A percentile compares a stretch with the other conserved stretches of the same genome.
These are phyloP conservation scores for Pugionium dolabratum DNA, from an alignment of 345 rosid species.

Conservation along the genomic window DNA sequence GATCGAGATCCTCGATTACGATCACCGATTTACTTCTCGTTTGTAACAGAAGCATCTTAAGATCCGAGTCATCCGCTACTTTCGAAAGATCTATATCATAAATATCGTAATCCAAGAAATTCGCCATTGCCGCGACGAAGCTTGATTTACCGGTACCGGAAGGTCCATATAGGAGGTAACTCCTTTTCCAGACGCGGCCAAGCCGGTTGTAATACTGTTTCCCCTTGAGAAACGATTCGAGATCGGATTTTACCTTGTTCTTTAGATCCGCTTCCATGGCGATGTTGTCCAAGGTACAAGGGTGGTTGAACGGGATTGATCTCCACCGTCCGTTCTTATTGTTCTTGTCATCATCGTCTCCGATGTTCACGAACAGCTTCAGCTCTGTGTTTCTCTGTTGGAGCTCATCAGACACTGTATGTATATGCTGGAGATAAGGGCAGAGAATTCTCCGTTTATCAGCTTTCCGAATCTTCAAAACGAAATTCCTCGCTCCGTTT, in stretches of 20 bases:
- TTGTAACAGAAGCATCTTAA: constrained; percentile 56
- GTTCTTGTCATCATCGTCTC: constrained; percentile 3
- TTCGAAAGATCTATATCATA: constrained; percentile 70
- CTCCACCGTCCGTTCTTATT: constrained; percentile 62
- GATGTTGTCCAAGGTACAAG: constrained; percentile 80
- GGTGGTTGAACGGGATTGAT: constrained; percentile 74
- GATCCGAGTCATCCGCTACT: constrained; percentile 61
- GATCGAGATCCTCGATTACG: constrained; percentile 71
- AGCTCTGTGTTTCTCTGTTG: constrained; percentile 57
- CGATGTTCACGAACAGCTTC: constrained; percentile 63
- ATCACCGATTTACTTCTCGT: constrained; percentile 55
- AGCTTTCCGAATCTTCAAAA: constrained; percentile 70
- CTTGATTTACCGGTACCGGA: constrained; percentile 88
- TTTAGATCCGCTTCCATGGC: constrained; percentile 77
- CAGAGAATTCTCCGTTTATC: constrained; percentile 80
- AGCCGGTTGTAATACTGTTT: constrained; percentile 70
- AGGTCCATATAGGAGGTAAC: constrained; percentile 68
- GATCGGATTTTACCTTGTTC: constrained; percentile 64
- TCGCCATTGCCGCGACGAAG: constrained; percentile 78
- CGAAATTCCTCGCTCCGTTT: constrained; percentile 38
- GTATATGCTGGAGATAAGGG: constrained; percentile 88
- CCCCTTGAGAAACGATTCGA: constrained; percentile 61
- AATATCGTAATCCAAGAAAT: constrained; percentile 60
- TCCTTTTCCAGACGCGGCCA: constrained; percentile 83
- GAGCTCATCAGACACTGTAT: constrained; percentile 69